A percentile compares a stretch with the other conserved stretches of the same genome.
phyloP scores from a whole-genome alignment of 1,139 yeast species.

The Saccharomyces hybrid region DNA sequence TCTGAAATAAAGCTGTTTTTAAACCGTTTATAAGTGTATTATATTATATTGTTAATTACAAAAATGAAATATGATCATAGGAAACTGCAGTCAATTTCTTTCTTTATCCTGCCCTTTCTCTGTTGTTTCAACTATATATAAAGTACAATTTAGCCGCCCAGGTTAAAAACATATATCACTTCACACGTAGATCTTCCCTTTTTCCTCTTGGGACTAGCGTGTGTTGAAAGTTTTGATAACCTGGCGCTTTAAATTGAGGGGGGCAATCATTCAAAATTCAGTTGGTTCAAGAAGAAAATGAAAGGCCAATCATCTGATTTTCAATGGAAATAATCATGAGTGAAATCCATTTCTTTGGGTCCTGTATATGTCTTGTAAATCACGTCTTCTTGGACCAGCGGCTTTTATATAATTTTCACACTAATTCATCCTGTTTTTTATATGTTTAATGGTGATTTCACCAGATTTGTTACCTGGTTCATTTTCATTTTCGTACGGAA shows the following conservation, averaged over 20 bases:
- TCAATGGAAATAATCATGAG: neutral
- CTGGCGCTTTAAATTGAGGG: neutral
- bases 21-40: neutral
- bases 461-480: too few relatives aligned
- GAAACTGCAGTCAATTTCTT: neutral
- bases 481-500: neutral
- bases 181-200: neutral
- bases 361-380: neutral
- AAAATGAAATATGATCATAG: too few relatives aligned
- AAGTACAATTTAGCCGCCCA: neutral
- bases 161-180: neutral
- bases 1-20: constrained; percentile 46
- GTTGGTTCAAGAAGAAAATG: neutral
- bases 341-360: neutral
- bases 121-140: neutral
- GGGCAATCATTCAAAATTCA: neutral
- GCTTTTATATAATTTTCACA: neutral
- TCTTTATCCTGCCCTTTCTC: neutral
- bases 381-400: neutral
- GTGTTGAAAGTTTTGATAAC: neutral
- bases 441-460: neutral
- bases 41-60: too few relatives aligned
- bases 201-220: too few relatives aligned
- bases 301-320: neutral
- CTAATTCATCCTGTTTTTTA: neutral